These are phyloP conservation scores for Serendipita sp. DNA, from an alignment of 768 basidiomycete species.

Conservation along the genomic window DNA sequence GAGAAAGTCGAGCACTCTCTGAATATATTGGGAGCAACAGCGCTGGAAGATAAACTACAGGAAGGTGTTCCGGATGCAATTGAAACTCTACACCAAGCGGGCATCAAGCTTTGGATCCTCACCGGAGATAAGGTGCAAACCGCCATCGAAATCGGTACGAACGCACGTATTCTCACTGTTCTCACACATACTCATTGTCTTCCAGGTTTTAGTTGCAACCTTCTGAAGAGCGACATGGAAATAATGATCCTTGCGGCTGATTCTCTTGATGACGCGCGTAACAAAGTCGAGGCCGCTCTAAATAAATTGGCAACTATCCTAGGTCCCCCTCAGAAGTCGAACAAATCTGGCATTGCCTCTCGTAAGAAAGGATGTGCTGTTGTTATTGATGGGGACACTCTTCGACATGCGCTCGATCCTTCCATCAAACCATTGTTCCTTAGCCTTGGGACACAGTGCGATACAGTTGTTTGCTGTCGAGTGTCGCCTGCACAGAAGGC, in stretches of 20 bases:
- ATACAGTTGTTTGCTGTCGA: conserved; percentile 95
- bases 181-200: background rate
- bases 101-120: conserved; percentile 96
- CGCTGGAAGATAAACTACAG: conserved; percentile 92
- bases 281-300: conserved; percentile 79
- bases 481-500: conserved; percentile 97
- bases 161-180: conserved; percentile 2
- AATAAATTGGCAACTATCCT: conserved; percentile 85
- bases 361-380: conserved; percentile 58
- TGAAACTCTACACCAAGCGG: conserved; percentile 74
- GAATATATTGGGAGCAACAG: conserved; percentile 82
- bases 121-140: conserved; percentile 97
- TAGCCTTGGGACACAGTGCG: conserved; percentile 86
- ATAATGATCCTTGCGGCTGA: conserved; percentile 93
- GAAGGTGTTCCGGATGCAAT: conserved; percentile 96
- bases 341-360: conserved; percentile 7
- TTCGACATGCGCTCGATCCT: conserved; percentile 60
- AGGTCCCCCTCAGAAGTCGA: conserved; percentile 40
- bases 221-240: conserved; percentile 88
- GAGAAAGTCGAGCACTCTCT: conserved; percentile 70
- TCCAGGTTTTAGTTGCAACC: conserved; percentile 73
- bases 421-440: conserved; percentile 76
- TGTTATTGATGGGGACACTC: conserved; percentile 91
- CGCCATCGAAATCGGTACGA: conserved; percentile 78
- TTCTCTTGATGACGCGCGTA: conserved; percentile 49